A percentile compares a stretch with the other conserved stretches of the same genome.
phyloP scores from a whole-genome alignment of 2,329 filamentous ascomycete genomes.

The Aspergillus sp. region DNA sequence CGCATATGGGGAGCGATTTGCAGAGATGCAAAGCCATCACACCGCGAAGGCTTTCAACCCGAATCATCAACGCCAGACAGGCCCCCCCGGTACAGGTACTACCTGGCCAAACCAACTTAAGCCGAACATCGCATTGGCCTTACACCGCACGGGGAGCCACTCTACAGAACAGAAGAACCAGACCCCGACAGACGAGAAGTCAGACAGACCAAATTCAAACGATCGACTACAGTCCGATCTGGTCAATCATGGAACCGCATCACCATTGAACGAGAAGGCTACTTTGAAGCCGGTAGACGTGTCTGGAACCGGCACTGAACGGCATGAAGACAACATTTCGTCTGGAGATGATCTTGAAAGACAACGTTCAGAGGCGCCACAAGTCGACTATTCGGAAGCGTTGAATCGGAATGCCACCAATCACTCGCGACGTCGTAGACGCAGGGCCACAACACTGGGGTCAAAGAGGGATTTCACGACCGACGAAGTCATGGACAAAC shows the following conservation, averaged over 20 bases:
- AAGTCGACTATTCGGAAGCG: constrained; percentile 42
- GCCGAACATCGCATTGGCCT: constrained; percentile 22
- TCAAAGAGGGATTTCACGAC: constrained; percentile 52
- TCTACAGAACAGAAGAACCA: constrained; percentile 30
- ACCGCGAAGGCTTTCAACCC: constrained; percentile 50
- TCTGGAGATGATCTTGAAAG: constrained; percentile 33
- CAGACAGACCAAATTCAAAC: constrained; percentile 34
- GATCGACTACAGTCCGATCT: constrained; percentile 34
- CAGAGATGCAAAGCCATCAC: constrained; percentile 60
- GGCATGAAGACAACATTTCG: constrained; percentile 24
- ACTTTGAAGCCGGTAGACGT: constrained; percentile 31
- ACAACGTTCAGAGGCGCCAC: constrained; percentile 28
- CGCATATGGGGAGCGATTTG: constrained; percentile 75
- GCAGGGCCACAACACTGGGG: constrained; percentile 47
- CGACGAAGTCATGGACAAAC: constrained; percentile 73
- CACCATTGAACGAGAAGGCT: constrained; percentile 46
- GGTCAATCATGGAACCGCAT: constrained; percentile 30
- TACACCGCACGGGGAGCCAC: constrained; percentile 31
- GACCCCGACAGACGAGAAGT: constrained; percentile 33
- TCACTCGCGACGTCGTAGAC: constrained; percentile 38
- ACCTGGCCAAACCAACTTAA: constrained; percentile 24
- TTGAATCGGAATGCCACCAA: constrained; percentile 38
- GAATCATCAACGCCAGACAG: constrained; percentile 42
- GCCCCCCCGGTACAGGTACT: constrained; percentile 37
- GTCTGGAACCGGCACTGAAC: constrained; percentile 21